Base-by-base conservation (phyloP, 2,329 filamentous ascomycete species). In the Ophiosphaerella korrae region DNA sequence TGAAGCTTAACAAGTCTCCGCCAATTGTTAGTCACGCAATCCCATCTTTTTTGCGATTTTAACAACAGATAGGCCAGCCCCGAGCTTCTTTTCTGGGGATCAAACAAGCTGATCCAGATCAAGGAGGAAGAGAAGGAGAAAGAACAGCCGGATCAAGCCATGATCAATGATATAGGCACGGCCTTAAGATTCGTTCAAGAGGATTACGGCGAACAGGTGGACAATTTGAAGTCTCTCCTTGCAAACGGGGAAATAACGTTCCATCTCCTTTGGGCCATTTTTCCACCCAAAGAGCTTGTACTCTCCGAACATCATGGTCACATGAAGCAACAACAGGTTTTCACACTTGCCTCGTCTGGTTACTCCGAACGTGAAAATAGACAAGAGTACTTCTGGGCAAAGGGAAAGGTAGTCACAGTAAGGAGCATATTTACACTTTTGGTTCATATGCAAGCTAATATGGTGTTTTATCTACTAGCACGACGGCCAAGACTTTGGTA, bases 401-500 rank as follows among this genome's bases (percentile, higher is more conserved):
- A 35, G n/a, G 42, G 42, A 6, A 44, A 26, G 23, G 42, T 44
- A 4, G 35, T 44, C 18, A 35, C 42, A 11, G 26, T 29, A 29
- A 11, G 26, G 26, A 21, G 18, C 18, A 21, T 21, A 4, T 21
- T 21, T 11, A 29, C 3, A 29, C 7, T 3, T 29, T 29, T 29
- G 6, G 26, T 11, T 29, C 26, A 9, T 6, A 29, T 29, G 6
- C 26, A 29, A 29, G 26, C 26, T 29, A 29, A 29, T 4, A 21
- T 21, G 18, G 18, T 4, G 18, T 21, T 21, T 29, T 29, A 7
- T 3, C 26, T 29, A 7, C 26, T 29, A 29, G 21, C 42, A 44
- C 32, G 42, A 44, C 13, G 42, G 42, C 18, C 14, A 44, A 36
- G 42, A 44, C 42, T 44, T 44, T 16, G 42, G 42, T 18, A 44